A percentile compares a stretch with the other conserved stretches of the same genome.
Evolutionary conservation across 768 basidiomycete genomes (phyloP).

Genomic region (Collybia nuda): DNA sequence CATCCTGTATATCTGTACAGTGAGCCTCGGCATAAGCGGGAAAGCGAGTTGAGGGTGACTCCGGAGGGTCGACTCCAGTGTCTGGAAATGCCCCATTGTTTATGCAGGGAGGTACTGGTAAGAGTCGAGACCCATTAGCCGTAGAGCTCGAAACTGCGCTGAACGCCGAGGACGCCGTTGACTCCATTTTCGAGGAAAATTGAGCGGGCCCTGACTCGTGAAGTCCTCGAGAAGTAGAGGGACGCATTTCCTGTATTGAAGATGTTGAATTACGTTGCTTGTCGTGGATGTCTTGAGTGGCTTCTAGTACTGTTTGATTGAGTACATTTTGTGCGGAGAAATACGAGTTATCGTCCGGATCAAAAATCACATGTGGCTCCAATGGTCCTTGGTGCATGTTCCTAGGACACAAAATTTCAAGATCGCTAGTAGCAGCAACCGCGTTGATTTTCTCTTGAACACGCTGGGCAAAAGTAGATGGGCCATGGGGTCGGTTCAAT

Average conservation of each 20-base stretch:
- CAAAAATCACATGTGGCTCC: neutral
- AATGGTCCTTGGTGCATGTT: neutral
- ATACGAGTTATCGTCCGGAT: neutral
- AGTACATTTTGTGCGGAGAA: neutral
- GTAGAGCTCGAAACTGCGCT: neutral
- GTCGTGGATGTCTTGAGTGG: neutral
- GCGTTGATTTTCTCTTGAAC: constrained; percentile 40
- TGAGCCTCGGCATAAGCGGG: neutral
- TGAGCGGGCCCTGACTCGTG: neutral
- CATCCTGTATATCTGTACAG: neutral
- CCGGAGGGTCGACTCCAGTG: neutral
- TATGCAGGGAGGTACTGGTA: constrained; percentile 14
- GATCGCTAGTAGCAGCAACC: constrained; percentile 3
- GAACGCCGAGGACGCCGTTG: constrained; percentile 1
- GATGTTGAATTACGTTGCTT: neutral
- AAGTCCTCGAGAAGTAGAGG: neutral
- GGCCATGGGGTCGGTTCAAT: constrained; percentile 10
- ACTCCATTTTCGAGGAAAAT: neutral
- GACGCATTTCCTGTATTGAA: neutral
- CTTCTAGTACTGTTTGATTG: neutral
- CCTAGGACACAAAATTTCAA: neutral
- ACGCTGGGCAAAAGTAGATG: constrained; percentile 41
- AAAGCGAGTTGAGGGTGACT: neutral
- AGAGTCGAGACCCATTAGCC: constrained; percentile 9
- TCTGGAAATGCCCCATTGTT: neutral